Evolutionary conservation across 1,284 basidiomycete genomes (phyloP).

Genomic region (Ustilago curta): DNA sequence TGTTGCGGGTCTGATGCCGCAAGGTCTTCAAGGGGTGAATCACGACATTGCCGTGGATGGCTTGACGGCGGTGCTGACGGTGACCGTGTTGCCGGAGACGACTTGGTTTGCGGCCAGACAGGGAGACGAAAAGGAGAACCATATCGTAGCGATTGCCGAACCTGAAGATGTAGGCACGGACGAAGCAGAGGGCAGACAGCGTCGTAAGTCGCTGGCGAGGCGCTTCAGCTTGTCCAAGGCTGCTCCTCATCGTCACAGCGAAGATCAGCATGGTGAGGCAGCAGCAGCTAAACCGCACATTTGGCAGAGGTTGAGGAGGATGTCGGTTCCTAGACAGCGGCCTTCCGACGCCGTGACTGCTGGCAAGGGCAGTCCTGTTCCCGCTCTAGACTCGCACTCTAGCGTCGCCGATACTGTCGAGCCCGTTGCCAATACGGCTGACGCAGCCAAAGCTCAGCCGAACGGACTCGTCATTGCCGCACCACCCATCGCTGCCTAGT

Average conservation of each 20-base stretch:
- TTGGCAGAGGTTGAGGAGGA: constrained; percentile 25
- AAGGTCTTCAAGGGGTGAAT: constrained; percentile 73
- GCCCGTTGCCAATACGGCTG: background rate
- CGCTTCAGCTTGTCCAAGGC: constrained; percentile 14
- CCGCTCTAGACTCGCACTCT: constrained; percentile 10
- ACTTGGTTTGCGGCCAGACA: constrained; percentile 11
- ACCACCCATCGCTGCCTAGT: constrained; percentile 7
- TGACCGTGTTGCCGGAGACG: constrained; percentile 28
- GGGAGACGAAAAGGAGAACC: background rate
- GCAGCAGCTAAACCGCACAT: constrained; percentile 1
- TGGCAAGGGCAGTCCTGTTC: background rate
- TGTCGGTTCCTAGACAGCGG: constrained; percentile 15
- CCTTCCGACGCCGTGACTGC: background rate
- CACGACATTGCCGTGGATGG: constrained; percentile 70
- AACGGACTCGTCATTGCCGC: constrained; percentile 3
- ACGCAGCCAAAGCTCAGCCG: constrained; percentile 7
- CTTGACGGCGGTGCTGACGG: constrained; percentile 54
- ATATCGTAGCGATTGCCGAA: background rate
- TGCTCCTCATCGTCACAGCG: constrained; percentile 10
- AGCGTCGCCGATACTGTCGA: constrained; percentile 8
- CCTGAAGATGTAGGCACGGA: background rate
- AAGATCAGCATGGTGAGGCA: constrained; percentile 1
- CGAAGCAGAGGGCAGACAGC: background rate
- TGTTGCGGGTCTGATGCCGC: constrained; percentile 73
- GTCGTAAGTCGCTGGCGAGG: constrained; percentile 8